phyloP scores from a whole-genome alignment of 1,284 basidiomycete genomes.

The Chondrostereum purpureum region DNA sequence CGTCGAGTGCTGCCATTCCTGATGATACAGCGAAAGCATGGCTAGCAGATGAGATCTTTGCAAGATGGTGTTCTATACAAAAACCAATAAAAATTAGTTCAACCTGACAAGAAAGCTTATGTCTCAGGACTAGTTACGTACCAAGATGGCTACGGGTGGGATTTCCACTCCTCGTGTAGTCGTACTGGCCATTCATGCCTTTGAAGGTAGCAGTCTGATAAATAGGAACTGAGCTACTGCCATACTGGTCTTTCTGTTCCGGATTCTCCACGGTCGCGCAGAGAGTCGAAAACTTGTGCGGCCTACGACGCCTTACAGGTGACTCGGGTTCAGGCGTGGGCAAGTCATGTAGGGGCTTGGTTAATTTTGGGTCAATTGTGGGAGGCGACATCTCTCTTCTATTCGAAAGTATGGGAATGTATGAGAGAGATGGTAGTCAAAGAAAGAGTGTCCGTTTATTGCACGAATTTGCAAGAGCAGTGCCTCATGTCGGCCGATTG shows the following conservation, averaged over 20 bases:
- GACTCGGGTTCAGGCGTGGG: conserved; percentile 77
- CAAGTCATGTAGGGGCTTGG: conserved; percentile 30
- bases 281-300: conserved; percentile 78
- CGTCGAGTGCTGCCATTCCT: conserved; percentile 97
- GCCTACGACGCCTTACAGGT: conserved; percentile 55
- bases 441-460: background rate
- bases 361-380: conserved; percentile 17
- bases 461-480: background rate
- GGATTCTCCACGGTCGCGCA: conserved; percentile 90
- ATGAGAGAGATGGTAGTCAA: background rate
- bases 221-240: conserved; percentile 91
- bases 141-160: conserved; percentile 93
- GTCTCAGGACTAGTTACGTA: no score
- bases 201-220: conserved; percentile 99
- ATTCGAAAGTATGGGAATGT: background rate
- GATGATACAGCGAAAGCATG: conserved; percentile 91
- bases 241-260: conserved; percentile 91
- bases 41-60: conserved; percentile 85
- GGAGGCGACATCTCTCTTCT: conserved; percentile 15
- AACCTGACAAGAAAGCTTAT: no score
- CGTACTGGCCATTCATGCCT: conserved; percentile 84
- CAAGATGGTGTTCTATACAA: conserved; percentile 81
- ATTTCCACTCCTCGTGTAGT: conserved; percentile 95
- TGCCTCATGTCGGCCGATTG: conserved; percentile 6
- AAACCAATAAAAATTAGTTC: no score